Conservation (phyloP, 495 filamentous ascomycete genomes). For the Jackrogersella minutella region DNA sequence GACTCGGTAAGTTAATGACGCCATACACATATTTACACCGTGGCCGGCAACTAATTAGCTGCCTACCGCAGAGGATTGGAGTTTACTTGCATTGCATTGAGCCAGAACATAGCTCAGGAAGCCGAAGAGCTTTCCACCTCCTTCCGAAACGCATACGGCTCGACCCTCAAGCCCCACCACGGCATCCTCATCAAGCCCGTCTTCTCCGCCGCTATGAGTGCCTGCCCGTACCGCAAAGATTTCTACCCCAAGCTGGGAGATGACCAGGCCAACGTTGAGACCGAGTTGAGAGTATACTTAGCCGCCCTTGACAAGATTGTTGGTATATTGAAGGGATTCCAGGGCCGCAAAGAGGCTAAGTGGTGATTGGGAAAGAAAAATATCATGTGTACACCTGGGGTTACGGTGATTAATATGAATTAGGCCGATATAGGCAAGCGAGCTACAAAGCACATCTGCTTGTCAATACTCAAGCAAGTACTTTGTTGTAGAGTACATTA, state of each 20-base stretch:
- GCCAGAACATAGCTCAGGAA: slow-evolving; percentile 72
- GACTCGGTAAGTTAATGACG: slow-evolving; percentile 70
- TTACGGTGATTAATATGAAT: neutral
- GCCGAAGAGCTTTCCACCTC: slow-evolving; percentile 79
- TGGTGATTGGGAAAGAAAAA: slow-evolving; percentile 58
- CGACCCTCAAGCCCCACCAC: slow-evolving; percentile 91
- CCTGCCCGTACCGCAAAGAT: slow-evolving; percentile 87
- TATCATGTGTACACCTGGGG: neutral
- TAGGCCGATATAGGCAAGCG: neutral
- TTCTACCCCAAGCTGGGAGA: slow-evolving; percentile 87
- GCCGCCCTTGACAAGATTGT: slow-evolving; percentile 76
- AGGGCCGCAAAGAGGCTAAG: slow-evolving; percentile 72
- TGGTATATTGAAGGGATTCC: slow-evolving; percentile 76
- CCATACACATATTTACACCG: neutral
- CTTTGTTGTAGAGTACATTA: no score
- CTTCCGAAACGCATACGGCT: slow-evolving; percentile 84
- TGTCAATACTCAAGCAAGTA: neutral
- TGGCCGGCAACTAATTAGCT: slow-evolving; percentile 7
- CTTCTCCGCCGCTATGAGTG: slow-evolving; percentile 90
- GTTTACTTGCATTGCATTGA: slow-evolving; percentile 86
- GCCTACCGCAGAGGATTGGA: slow-evolving; percentile 74
- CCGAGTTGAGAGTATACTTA: slow-evolving; percentile 73
- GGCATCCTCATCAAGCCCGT: slow-evolving; percentile 84
- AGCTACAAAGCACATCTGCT: neutral
- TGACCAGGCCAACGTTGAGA: slow-evolving; percentile 66